phyloP scores from a whole-genome alignment of 306 rosid species.

The Lotus japonicus region DNA sequence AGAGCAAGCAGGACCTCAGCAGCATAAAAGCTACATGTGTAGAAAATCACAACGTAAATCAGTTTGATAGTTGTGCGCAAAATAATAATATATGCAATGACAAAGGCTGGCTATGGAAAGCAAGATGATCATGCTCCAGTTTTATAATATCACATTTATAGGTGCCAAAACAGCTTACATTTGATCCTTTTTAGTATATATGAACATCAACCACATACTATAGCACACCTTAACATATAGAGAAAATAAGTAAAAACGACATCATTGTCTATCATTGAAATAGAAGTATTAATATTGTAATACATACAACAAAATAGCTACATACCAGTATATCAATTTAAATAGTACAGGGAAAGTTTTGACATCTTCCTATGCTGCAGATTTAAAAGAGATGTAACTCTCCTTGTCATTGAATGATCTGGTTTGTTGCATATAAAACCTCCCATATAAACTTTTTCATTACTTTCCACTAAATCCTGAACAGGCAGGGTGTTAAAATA shows the following conservation, averaged over 20 bases:
- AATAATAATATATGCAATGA: not conserved
- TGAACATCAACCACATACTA: not conserved
- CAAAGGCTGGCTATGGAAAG: not conserved
- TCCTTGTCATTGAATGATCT: not conserved
- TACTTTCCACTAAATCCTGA: not conserved
- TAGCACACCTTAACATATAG: not conserved
- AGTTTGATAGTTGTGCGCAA: not conserved
- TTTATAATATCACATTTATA: not conserved
- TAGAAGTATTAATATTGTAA: not conserved
- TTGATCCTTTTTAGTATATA: not conserved
- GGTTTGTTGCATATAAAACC: not conserved
- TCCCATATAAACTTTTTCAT: not conserved
- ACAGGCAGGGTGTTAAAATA: not conserved
- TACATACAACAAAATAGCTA: not conserved
- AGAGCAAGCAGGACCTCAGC: conserved; percentile 96
- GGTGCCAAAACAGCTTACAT: not conserved
- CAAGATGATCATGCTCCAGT: not conserved
- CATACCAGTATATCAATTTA: not conserved
- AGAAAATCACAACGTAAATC: conserved; percentile 11
- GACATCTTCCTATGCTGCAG: not conserved
- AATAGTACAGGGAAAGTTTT: not conserved
- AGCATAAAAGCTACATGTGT: conserved; percentile 75
- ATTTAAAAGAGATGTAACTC: not conserved
- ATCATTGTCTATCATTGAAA: not conserved
- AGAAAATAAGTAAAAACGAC: not conserved